Conservation (phyloP, 495 filamentous ascomycete species). For the Neurospora hispaniola region DNA sequence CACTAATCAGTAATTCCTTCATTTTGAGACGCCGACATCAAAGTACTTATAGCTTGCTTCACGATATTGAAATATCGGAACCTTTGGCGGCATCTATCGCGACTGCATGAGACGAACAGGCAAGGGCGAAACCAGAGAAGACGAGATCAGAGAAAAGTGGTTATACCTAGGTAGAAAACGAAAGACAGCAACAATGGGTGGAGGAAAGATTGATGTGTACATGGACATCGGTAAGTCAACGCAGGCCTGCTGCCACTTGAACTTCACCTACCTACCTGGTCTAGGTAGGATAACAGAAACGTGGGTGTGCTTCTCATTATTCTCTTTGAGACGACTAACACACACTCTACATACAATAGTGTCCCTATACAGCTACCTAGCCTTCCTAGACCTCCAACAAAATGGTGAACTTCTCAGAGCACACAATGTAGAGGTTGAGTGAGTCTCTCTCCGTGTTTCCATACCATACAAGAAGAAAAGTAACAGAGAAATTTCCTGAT, state of each 20-base stretch:
- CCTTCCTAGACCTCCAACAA: conserved; percentile 46
- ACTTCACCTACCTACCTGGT: neutral
- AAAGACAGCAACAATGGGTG: conserved; percentile 31
- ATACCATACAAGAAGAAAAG: neutral
- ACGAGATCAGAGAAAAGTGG: neutral
- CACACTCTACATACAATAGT: conserved; percentile 27
- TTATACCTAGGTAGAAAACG: neutral
- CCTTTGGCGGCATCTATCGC: neutral
- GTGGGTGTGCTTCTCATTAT: neutral
- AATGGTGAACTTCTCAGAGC: conserved; percentile 41
- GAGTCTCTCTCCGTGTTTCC: conserved; percentile 11
- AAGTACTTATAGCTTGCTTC: neutral
- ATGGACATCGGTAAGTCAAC: conserved; percentile 21
- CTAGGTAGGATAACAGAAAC: too few species aligned
- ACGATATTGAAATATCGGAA: neutral
- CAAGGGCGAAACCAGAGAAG: neutral
- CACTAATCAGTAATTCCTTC: neutral
- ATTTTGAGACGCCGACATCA: neutral
- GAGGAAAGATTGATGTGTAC: conserved; percentile 49
- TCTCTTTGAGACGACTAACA: conserved; percentile 2
- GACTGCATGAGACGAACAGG: neutral
- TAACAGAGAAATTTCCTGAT: neutral
- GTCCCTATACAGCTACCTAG: conserved; percentile 60
- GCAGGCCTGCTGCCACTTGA: neutral
- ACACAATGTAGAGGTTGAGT: conserved; percentile 55